Evolutionary conservation across 306 rosid genomes (phyloP).

Genomic region (Sechiopsis laciniata): DNA sequence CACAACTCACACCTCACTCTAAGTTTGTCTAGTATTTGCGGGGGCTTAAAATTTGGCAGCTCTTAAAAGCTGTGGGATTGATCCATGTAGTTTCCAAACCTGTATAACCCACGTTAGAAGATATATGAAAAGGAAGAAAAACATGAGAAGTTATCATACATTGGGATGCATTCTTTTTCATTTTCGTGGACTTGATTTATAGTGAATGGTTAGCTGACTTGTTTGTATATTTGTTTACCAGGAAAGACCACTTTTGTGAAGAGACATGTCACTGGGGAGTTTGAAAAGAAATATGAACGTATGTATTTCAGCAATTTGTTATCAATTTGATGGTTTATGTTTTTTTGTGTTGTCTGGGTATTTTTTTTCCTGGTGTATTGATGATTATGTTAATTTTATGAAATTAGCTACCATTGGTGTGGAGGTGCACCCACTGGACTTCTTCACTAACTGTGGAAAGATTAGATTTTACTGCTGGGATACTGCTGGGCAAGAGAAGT

Average conservation of each 20-base stretch:
- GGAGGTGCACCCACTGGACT: conserved; percentile 16
- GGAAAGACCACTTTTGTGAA: conserved; percentile 38
- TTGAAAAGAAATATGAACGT: conserved; percentile 84
- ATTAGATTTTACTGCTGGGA: conserved; percentile 21
- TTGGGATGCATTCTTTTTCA: background rate
- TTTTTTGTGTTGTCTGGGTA: background rate
- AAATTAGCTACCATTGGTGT: conserved; percentile 13
- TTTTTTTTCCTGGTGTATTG: background rate
- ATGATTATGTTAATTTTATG: background rate
- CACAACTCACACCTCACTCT: background rate
- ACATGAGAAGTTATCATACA: background rate
- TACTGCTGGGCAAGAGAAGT: conserved; percentile 20
- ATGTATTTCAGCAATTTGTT: background rate
- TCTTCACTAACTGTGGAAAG: conserved; percentile 16
- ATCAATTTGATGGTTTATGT: background rate
- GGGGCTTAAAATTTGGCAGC: background rate
- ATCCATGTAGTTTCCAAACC: too few relatives aligned
- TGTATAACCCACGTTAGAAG: background rate
- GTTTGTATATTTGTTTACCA: conserved; percentile 14
- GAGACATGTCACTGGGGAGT: conserved; percentile 73
- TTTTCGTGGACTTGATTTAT: background rate
- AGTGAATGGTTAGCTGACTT: background rate
- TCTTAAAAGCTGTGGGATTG: too few relatives aligned
- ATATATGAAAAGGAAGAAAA: background rate
- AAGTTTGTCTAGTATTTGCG: background rate